Evolutionary conservation across 495 filamentous ascomycete genomes (phyloP).

Genomic region (Xylona heveae): DNA sequence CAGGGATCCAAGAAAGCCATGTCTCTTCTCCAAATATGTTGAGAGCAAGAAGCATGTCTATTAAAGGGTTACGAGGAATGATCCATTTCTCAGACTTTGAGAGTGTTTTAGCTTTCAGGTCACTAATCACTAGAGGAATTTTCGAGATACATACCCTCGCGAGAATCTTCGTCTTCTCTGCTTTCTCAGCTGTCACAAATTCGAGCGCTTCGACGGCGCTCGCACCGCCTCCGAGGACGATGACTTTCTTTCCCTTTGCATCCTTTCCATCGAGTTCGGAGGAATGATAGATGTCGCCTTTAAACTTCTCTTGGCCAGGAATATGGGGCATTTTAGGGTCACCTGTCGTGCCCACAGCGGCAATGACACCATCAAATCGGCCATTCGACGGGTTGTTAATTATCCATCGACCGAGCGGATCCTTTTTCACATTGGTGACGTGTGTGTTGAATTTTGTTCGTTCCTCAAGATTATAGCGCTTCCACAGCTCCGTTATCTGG

Average conservation of each 20-base stretch:
- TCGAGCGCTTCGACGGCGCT: constrained; percentile 71
- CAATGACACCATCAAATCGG: constrained; percentile 56
- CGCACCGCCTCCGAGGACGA: constrained; percentile 61
- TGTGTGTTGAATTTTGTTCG: constrained; percentile 50
- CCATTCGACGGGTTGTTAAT: constrained; percentile 51
- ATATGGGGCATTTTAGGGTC: constrained; percentile 50
- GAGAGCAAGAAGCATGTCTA: constrained; percentile 49
- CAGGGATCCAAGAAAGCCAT: constrained; percentile 52
- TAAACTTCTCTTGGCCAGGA: constrained; percentile 41
- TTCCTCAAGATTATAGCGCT: constrained; percentile 46
- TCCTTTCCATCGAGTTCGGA: constrained; percentile 49
- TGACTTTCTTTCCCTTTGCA: constrained; percentile 47
- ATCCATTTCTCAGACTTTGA: constrained; percentile 59
- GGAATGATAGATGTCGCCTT: constrained; percentile 50
- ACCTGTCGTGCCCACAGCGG: constrained; percentile 59
- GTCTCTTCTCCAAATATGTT: constrained; percentile 71
- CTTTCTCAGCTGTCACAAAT: constrained; percentile 46
- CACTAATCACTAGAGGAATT: neutral
- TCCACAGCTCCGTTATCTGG: constrained; percentile 52
- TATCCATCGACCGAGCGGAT: constrained; percentile 52
- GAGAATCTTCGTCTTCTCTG: constrained; percentile 46
- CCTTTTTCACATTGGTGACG: constrained; percentile 45
- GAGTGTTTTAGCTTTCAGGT: neutral
- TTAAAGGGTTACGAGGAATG: constrained; percentile 55
- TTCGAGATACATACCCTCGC: constrained; percentile 26